Evolutionary conservation across 805 yeast genomes (phyloP).

Genomic region (Ogataea siamensis): DNA sequence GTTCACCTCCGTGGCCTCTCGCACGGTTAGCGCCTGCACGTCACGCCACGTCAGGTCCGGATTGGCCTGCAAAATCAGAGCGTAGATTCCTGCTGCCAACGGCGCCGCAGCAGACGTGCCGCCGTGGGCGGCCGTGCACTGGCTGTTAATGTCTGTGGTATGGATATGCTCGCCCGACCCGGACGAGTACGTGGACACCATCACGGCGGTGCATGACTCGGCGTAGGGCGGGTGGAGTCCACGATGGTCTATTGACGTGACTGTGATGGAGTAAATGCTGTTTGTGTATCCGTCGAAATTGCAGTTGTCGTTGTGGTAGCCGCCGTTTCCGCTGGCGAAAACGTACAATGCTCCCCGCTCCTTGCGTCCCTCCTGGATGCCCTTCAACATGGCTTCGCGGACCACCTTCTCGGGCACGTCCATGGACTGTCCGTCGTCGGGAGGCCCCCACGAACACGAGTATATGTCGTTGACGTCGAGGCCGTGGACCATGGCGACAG

Average conservation of each 20-base stretch:
- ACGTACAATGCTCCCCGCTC: conserved; percentile 86
- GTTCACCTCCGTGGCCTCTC: conserved; percentile 67
- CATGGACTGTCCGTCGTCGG: conserved; percentile 85
- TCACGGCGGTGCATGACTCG: conserved; percentile 91
- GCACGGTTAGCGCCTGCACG: conserved; percentile 77
- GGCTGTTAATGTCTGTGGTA: conserved; percentile 72
- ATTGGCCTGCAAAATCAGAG: conserved; percentile 77
- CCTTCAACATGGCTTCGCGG: conserved; percentile 78
- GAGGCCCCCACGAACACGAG: conserved; percentile 98
- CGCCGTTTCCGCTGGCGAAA: conserved; percentile 97
- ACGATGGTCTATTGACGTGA: conserved; percentile 85
- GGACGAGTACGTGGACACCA: conserved; percentile 90
- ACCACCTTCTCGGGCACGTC: conserved; percentile 82
- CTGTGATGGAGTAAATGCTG: conserved; percentile 90
- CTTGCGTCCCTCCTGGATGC: conserved; percentile 76
- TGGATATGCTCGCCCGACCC: conserved; percentile 88
- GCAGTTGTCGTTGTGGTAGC: conserved; percentile 77
- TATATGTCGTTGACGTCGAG: conserved; percentile 86
- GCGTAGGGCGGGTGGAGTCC: conserved; percentile 88
- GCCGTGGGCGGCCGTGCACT: conserved; percentile 77
- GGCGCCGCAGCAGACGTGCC: conserved; percentile 99
- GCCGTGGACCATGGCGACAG: conserved; percentile 78
- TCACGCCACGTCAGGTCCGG: conserved; percentile 95
- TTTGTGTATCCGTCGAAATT: conserved; percentile 97
- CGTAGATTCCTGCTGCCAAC: conserved; percentile 91